Evolutionary conservation across 352 stramenopile genomes (phyloP), one percentile per base, ranked within the genome.

Genomic region (Phytophthora kernoviae): DNA sequence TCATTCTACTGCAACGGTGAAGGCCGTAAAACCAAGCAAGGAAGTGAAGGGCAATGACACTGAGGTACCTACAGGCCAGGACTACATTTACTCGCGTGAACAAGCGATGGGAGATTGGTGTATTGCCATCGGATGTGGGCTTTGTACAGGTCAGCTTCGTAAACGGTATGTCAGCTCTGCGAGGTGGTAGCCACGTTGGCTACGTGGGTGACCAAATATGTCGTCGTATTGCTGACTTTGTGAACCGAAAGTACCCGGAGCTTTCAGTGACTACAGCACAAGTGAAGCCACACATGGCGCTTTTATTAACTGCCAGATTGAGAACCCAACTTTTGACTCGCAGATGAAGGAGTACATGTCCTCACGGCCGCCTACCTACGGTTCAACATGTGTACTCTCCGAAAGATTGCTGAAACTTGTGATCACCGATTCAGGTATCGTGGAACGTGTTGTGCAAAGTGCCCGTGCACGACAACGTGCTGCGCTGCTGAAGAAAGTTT

Each of bases 291-390:
- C 96, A 99, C 70, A 69, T 99, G 26, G 88, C 81, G 8, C 81
- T 99, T 14, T 99, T 76, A 96, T 99, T 40, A 99, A 99, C 73
- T 98, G 90, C 57, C 81, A 99, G 45, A 97, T 99, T 18, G 93
- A 99, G 53, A 99, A 99, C 72, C 98, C 98, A 15, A 97, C 96
- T 1, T 99, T 99, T 68, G 97, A 99, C 66, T 99, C 94, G 51
- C 98, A 99, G 64, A 99, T 98, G 60, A 99, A 99, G 71, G 98
- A 99, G 70, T 96, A 91, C 56, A 92, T 99, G 46, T 99, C 97
- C 2, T 99, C 94, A 2, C 80, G 84, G 4, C 81, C 87, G 11
- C 76, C 81, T 12, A 84, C 82, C 0, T 98, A 97, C 59, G 89
- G 88, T 15, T 98, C 89, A 14, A 87, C 87, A 5, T 98, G 92